A percentile compares a stretch with the other conserved stretches of the same genome.
These are phyloP conservation scores for Backusella morwellensis DNA, from an alignment of 192 early-diverging fungal genomes.

Conservation along the genomic window DNA sequence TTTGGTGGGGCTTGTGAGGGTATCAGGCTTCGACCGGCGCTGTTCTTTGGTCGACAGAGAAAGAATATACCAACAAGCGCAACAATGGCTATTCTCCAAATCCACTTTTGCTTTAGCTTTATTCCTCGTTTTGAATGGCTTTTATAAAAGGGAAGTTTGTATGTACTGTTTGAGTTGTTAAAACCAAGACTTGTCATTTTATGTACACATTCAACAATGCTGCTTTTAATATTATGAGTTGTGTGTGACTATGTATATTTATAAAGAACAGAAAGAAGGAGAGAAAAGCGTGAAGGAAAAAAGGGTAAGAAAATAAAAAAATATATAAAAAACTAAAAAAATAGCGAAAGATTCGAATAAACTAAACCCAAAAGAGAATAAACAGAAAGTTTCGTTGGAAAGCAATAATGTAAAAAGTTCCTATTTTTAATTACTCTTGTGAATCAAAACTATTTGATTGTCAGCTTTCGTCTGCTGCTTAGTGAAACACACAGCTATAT, in stretches of 20 bases:
- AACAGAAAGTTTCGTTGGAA: not conserved
- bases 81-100: not conserved
- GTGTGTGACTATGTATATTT: not conserved
- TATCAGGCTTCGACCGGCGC: not conserved
- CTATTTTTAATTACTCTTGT: not conserved
- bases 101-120: conserved; percentile 4
- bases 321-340: not conserved
- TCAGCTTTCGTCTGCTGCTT: not conserved
- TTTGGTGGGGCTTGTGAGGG: not conserved
- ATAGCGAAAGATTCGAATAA: not conserved
- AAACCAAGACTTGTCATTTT: not conserved
- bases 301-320: not conserved
- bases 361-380: not conserved
- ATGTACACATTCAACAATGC: not conserved
- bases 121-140: not conserved
- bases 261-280: not conserved
- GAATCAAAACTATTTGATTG: not conserved
- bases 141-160: conserved; percentile 1
- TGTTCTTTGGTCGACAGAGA: not conserved
- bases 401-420: not conserved
- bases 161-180: conserved; percentile 1
- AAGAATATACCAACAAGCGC: not conserved
- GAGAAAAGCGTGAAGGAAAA: not conserved
- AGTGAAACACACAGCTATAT: not conserved
- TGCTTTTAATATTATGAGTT: not conserved